Evolutionary conservation across 441 rosid species (phyloP), one percentile per base, ranked within the genome.

Genomic region (Populus trichocarpa): DNA sequence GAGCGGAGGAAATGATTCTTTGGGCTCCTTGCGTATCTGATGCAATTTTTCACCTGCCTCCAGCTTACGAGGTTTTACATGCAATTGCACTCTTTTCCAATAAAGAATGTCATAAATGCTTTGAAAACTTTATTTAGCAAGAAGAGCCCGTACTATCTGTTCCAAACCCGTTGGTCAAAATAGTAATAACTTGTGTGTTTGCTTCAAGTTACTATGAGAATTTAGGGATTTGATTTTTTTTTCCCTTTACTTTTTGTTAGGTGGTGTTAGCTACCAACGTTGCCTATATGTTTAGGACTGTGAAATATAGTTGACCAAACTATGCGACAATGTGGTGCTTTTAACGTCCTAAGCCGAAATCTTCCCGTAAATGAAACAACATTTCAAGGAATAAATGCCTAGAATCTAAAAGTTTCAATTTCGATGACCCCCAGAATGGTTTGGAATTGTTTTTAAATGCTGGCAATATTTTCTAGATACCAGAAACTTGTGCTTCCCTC

Each of bases 11-110:
- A 79, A 42, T 22, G 38, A 8, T 66, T 36, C 69, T 71, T 9
- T 70, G 40, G 63, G 25, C 38, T 67, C 32, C 70, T 22, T 13
- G 13, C 36, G 22, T 33, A 5, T 66, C 14, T 28, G 67, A 8
- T 61, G 13, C 22, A 75, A 67, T 71, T 26, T 38, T 67, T 57
- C 70, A 26, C 53, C 26, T 18, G 67, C 74, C 53, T 59, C n/a
- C 23, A 8, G 38, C 50, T 2, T 32, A 46, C 46, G 1, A 61
- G 70, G 71, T 40, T 42, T 59, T 38, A 6, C 30, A 7, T 64
- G 72, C 30, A 23, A 75, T 71, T 57, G 73, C 59, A n/a, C 67
- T 64, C 32, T 35, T 65, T 50, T 23, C 46, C 69, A 61, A 53
- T 72, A 26, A 33, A 28, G 59, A 8, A 33, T 33, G 33, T 35